Percentiles rank a stretch among this genome's conserved stretches.
Evolutionary conservation across 2,329 filamentous ascomycete genomes (phyloP).

Genomic region (Tothia fuscella): DNA sequence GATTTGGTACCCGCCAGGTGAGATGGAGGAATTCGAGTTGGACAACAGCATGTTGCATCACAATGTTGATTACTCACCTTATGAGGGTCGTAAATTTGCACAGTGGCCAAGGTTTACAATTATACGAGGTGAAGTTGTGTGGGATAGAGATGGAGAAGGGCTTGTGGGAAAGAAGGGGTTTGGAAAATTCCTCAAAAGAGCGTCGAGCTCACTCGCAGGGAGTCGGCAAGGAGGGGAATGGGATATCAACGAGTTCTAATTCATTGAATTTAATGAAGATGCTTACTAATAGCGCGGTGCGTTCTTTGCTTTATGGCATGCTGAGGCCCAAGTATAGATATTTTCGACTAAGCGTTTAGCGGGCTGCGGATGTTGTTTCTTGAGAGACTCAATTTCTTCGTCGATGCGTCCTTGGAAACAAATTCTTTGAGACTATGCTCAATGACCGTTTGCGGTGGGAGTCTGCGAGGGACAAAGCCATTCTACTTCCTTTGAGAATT

Average conservation of each 20-base stretch:
- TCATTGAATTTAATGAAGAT: too few species aligned
- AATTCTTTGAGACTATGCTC: too few species aligned
- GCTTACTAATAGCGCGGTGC: too few species aligned
- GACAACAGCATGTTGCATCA: slow-evolving; percentile 47
- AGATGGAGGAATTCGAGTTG: slow-evolving; percentile 31
- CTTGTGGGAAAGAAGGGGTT: slow-evolving; percentile 36
- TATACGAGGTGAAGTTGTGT: slow-evolving; percentile 45
- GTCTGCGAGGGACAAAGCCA: too few species aligned
- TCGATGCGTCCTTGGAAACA: too few species aligned
- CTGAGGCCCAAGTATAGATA: too few species aligned
- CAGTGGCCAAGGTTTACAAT: slow-evolving; percentile 54
- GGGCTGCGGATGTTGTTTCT: too few species aligned
- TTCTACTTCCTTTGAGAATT: too few species aligned
- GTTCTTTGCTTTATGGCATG: too few species aligned
- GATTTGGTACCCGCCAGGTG: slow-evolving; percentile 43
- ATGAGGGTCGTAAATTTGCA: slow-evolving; percentile 42
- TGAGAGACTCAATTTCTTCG: too few species aligned
- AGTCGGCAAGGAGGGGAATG: slow-evolving; percentile 13
- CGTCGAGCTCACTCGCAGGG: slow-evolving; percentile 11
- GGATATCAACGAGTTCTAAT: slow-evolving; percentile 12
- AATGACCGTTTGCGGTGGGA: too few species aligned
- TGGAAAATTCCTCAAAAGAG: slow-evolving; percentile 38
- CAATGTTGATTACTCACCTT: slow-evolving; percentile 50
- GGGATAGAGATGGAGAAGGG: slow-evolving; percentile 45
- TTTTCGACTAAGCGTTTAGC: too few species aligned